Percentiles rank a stretch among this genome's conserved stretches.
Evolutionary conservation across 2,329 filamentous ascomycete species (phyloP).

Genomic region (Fusarium sp.): DNA sequence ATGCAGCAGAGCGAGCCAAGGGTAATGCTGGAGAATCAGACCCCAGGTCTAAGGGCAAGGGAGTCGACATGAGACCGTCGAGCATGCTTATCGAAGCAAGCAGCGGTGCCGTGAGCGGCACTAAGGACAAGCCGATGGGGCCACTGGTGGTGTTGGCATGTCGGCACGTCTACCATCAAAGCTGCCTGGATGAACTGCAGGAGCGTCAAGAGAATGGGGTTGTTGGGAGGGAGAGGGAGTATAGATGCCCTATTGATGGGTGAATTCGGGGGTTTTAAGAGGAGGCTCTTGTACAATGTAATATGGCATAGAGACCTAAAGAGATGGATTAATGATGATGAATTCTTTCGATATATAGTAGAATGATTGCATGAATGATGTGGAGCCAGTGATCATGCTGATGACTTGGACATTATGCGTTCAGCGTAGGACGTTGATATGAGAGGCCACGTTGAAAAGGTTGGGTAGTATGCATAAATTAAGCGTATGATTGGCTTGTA

Average conservation of each 20-base stretch:
- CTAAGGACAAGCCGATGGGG: conserved; percentile 65
- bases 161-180: conserved; percentile 76
- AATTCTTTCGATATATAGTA: conserved; percentile 19
- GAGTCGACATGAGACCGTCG: conserved; percentile 51
- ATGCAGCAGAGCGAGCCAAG: conserved; percentile 51
- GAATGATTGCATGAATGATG: not conserved
- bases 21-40: conserved; percentile 46
- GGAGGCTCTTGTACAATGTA: conserved; percentile 34
- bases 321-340: conserved; percentile 41
- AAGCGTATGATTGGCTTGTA: not conserved
- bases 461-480: not conserved
- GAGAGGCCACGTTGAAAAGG: not conserved
- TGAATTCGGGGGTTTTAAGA: conserved; percentile 41
- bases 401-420: not conserved
- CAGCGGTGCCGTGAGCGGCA: conserved; percentile 15
- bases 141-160: conserved; percentile 76
- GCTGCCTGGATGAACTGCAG: conserved; percentile 74
- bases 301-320: conserved; percentile 38
- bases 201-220: conserved; percentile 62
- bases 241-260: conserved; percentile 68
- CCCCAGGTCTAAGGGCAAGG: conserved; percentile 58
- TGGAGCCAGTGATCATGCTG: not conserved
- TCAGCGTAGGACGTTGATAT: not conserved
- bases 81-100: conserved; percentile 53
- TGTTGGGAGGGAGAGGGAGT: conserved; percentile 60